Evolutionary conservation across 441 rosid genomes (phyloP).

Genomic region (Jatropha podagrica): DNA sequence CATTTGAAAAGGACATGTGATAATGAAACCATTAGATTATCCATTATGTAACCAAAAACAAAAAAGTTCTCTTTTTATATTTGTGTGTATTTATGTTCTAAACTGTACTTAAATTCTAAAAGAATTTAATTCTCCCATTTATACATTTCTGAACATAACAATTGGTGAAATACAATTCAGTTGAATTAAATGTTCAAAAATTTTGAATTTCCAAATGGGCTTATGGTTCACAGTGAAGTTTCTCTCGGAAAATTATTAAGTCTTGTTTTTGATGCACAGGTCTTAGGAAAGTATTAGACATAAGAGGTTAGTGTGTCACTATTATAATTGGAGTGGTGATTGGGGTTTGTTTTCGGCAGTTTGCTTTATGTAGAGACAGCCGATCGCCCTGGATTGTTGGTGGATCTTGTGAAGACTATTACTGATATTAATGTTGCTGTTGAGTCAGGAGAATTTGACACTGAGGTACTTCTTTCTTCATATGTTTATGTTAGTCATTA

Average conservation of each 20-base stretch:
- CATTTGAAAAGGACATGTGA: no score
- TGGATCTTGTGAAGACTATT: constrained; percentile 80
- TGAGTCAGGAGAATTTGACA: constrained; percentile 96
- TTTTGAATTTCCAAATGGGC: no score
- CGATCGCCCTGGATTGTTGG: constrained; percentile 90
- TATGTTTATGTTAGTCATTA: neutral
- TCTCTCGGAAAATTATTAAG: neutral
- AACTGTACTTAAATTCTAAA: no score
- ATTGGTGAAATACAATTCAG: no score
- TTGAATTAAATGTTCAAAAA: no score
- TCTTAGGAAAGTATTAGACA: neutral
- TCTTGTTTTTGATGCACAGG: neutral
- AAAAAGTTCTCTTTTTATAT: no score
- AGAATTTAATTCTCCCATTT: no score
- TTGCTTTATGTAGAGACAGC: constrained; percentile 88
- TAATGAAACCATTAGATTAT: no score
- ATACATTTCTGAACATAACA: no score
- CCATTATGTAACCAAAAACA: no score
- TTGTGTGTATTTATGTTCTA: no score
- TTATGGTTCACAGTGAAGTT: neutral
- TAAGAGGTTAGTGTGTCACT: neutral
- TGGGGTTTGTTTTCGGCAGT: constrained; percentile 38
- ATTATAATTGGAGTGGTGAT: neutral
- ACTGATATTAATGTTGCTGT: constrained; percentile 74
- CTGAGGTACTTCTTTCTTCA: constrained; percentile 58